Percentiles rank a stretch among this genome's conserved stretches.
phyloP scores from a whole-genome alignment of 805 yeast species.

The Maudiozyma barnettii region DNA sequence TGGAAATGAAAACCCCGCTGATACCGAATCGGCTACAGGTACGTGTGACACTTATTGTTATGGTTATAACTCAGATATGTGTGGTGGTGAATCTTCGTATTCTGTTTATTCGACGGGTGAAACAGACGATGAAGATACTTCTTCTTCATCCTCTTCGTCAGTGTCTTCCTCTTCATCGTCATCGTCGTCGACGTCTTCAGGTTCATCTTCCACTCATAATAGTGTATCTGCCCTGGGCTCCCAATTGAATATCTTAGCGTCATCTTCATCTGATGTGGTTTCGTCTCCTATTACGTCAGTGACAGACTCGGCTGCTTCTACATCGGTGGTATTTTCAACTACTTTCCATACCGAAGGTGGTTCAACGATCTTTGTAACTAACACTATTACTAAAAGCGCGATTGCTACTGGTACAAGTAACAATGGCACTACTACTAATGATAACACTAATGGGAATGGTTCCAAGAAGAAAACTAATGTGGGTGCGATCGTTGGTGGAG shows the following conservation, averaged over 20 bases:
- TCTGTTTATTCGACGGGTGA: constrained; percentile 33
- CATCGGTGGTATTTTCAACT: constrained; percentile 18
- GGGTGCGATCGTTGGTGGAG: constrained; percentile 59
- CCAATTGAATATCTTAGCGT: background rate
- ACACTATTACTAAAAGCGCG: constrained; percentile 17
- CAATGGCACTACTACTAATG: background rate
- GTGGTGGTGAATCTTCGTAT: constrained; percentile 52
- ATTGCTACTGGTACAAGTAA: constrained; percentile 7
- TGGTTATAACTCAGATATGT: constrained; percentile 49
- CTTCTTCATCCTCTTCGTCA: constrained; percentile 6
- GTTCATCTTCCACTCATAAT: constrained; percentile 7
- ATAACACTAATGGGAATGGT: constrained; percentile 1
- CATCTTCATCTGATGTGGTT: background rate
- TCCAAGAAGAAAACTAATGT: constrained; percentile 21
- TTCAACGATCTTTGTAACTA: constrained; percentile 22
- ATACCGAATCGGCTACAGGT: constrained; percentile 8
- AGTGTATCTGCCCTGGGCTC: constrained; percentile 1
- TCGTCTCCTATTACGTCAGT: constrained; percentile 14
- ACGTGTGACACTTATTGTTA: constrained; percentile 34
- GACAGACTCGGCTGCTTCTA: background rate
- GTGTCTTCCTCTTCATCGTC: no score
- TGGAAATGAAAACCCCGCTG: constrained; percentile 19
- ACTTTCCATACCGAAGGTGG: constrained; percentile 24
- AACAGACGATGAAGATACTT: constrained; percentile 7
- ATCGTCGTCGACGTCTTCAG: no score